Conservation (phyloP, 176 grass and related monocot genomes). For the Guadua angustifolia region DNA sequence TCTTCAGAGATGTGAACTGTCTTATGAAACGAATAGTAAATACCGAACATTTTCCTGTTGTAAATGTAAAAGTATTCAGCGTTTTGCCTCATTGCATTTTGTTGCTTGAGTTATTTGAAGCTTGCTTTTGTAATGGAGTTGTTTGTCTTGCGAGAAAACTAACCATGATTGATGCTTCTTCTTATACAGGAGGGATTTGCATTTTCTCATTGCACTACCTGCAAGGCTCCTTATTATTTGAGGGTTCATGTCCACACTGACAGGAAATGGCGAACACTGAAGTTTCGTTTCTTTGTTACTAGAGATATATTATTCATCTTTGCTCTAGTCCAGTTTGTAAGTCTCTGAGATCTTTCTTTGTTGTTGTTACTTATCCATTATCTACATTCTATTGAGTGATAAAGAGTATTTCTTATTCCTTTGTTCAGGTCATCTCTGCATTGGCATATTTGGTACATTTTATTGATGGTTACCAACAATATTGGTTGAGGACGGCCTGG, state of each 20-base stretch:
- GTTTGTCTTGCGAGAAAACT: conserved; percentile 2
- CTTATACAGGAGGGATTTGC: conserved; percentile 96
- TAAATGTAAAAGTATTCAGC: conserved; percentile 12
- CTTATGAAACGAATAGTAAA: background rate
- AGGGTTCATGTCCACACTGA: conserved; percentile 96
- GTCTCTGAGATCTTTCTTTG: background rate
- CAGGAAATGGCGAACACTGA: conserved; percentile 97
- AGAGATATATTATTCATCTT: conserved; percentile 98
- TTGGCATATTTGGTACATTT: conserved; percentile 89
- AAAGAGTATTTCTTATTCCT: conserved; percentile 38
- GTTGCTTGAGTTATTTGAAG: conserved; percentile 11
- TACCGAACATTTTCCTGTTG: background rate
- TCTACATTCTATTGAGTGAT: conserved; percentile 38
- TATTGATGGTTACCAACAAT: conserved; percentile 89
- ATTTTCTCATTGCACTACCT: conserved; percentile 98
- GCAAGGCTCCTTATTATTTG: conserved; percentile 97
- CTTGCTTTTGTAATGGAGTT: conserved; percentile 14
- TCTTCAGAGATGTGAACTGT: background rate
- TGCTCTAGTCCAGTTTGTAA: conserved; percentile 89
- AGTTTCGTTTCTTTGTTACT: conserved; percentile 98
- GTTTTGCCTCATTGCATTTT: conserved; percentile 27
- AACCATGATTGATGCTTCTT: conserved; percentile 26
- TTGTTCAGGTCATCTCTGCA: conserved; percentile 81
- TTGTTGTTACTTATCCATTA: conserved; percentile 8
- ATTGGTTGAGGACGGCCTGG: conserved; percentile 87